phyloP scores from a whole-genome alignment of 2,329 filamentous ascomycete genomes.

The Metarhizium rileyi region DNA sequence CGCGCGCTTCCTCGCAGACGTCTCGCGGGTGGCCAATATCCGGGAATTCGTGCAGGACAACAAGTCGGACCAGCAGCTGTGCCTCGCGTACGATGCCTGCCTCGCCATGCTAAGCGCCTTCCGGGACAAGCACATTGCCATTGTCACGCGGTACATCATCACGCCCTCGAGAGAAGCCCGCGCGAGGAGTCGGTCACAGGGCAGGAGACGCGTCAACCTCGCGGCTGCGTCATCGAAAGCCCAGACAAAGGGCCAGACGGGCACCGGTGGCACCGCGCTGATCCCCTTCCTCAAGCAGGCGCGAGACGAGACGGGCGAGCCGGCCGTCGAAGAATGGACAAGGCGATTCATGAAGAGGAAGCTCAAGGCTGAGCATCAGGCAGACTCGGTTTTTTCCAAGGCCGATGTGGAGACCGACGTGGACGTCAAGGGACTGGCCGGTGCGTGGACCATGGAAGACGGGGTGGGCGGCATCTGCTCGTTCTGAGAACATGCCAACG shows the following conservation, averaged over 20 bases:
- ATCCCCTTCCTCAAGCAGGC: conserved; percentile 97
- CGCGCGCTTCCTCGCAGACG: conserved; percentile 76
- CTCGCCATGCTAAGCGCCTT: conserved; percentile 60
- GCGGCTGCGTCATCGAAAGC: conserved; percentile 45
- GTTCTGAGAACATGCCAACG: conserved; percentile 24
- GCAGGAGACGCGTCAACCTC: conserved; percentile 48
- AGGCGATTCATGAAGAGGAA: conserved; percentile 46
- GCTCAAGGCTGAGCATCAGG: conserved; percentile 37
- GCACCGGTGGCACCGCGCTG: conserved; percentile 85
- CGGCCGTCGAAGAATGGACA: conserved; percentile 63
- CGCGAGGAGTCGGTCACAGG: conserved; percentile 50
- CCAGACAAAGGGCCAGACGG: conserved; percentile 56
- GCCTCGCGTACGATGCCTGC: conserved; percentile 82
- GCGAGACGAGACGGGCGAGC: conserved; percentile 89
- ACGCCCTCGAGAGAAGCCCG: conserved; percentile 71
- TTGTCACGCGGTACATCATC: conserved; percentile 93
- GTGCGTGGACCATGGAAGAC: conserved; percentile 83
- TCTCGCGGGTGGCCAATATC: conserved; percentile 74
- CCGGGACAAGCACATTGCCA: conserved; percentile 90
- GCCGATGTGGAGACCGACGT: conserved; percentile 35
- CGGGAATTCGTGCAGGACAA: conserved; percentile 64
- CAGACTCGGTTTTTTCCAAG: conserved; percentile 50
- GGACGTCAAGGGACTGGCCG: conserved; percentile 59
- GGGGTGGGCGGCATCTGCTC: conserved; percentile 56
- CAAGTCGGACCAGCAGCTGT: conserved; percentile 54